Conservation (phyloP, 2,329 filamentous ascomycete genomes). For the Fusarium pininemorale region DNA sequence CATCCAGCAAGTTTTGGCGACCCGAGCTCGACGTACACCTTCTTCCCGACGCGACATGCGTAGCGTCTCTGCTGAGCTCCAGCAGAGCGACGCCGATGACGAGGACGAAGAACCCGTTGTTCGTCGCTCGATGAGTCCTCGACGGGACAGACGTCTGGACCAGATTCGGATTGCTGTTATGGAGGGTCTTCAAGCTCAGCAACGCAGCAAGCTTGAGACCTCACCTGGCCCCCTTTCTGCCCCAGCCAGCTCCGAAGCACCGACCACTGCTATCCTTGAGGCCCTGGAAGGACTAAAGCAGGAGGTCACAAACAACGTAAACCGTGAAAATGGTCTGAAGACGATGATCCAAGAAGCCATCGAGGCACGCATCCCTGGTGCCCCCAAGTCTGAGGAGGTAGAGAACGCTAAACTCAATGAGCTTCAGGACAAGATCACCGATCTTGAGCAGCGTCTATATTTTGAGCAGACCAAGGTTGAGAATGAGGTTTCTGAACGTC, state of each 20-base stretch:
- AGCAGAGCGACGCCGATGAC: constrained; percentile 92
- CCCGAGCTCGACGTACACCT: constrained; percentile 63
- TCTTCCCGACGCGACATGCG: constrained; percentile 68
- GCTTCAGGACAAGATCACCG: constrained; percentile 66
- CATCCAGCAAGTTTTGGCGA: constrained; percentile 76
- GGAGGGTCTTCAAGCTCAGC: constrained; percentile 75
- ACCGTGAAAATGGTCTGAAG: constrained; percentile 62
- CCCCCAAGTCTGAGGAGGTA: constrained; percentile 60
- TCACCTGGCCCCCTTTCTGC: constrained; percentile 30
- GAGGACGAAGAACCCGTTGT: constrained; percentile 79
- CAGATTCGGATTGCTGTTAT: constrained; percentile 79
- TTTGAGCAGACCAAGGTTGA: constrained; percentile 59
- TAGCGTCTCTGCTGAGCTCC: constrained; percentile 74
- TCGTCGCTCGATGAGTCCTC: constrained; percentile 79
- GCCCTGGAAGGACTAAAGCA: constrained; percentile 72
- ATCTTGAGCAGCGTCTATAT: constrained; percentile 67
- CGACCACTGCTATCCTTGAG: constrained; percentile 64
- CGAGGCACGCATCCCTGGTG: constrained; percentile 63
- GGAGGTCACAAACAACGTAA: constrained; percentile 47
- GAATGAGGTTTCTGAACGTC: constrained; percentile 58
- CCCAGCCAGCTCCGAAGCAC: constrained; percentile 11
- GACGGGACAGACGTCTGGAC: constrained; percentile 80
- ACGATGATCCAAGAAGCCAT: constrained; percentile 72
- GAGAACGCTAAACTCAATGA: constrained; percentile 64
- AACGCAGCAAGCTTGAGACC: constrained; percentile 52